A percentile compares a stretch with the other conserved stretches of the same genome.
Evolutionary conservation across 192 early-diverging fungal genomes (phyloP).

Genomic region (Coemansia sp.): DNA sequence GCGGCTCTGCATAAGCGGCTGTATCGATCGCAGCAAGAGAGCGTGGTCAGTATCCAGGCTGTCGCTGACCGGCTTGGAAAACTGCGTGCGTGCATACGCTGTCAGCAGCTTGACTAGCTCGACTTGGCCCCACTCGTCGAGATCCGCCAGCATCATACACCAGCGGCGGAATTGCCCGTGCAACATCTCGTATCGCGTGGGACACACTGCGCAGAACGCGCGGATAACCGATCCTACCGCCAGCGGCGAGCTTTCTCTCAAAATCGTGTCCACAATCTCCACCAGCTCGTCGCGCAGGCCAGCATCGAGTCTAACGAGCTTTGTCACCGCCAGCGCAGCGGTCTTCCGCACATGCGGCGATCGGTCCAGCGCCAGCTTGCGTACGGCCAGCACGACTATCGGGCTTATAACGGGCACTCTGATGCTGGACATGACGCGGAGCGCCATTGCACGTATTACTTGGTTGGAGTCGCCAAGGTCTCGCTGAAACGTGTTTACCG

Average conservation of each 20-base stretch:
- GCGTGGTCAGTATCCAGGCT: conserved; percentile 80
- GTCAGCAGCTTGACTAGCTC: conserved; percentile 78
- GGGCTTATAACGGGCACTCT: conserved; percentile 90
- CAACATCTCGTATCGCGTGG: conserved; percentile 80
- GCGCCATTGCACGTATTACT: conserved; percentile 92
- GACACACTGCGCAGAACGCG: conserved; percentile 88
- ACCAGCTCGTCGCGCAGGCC: conserved; percentile 74
- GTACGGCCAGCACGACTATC: conserved; percentile 90
- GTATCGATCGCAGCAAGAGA: conserved; percentile 67
- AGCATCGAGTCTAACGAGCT: conserved; percentile 76
- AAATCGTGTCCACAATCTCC: conserved; percentile 72
- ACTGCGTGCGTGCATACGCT: conserved; percentile 75
- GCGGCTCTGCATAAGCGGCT: conserved; percentile 79
- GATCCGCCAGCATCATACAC: conserved; percentile 81
- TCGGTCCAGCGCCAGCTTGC: conserved; percentile 82
- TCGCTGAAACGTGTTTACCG: conserved; percentile 98
- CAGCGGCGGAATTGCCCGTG: conserved; percentile 90
- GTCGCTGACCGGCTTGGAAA: conserved; percentile 18
- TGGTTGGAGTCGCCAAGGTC: conserved; percentile 93
- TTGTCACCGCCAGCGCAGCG: conserved; percentile 89
- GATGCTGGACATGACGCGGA: conserved; percentile 96
- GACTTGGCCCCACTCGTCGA: conserved; percentile 97
- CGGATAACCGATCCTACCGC: conserved; percentile 87
- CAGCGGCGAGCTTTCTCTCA: conserved; percentile 84
- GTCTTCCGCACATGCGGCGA: conserved; percentile 95